Base-by-base conservation (phyloP, 768 basidiomycete species). In the Lactarius vividus region DNA sequence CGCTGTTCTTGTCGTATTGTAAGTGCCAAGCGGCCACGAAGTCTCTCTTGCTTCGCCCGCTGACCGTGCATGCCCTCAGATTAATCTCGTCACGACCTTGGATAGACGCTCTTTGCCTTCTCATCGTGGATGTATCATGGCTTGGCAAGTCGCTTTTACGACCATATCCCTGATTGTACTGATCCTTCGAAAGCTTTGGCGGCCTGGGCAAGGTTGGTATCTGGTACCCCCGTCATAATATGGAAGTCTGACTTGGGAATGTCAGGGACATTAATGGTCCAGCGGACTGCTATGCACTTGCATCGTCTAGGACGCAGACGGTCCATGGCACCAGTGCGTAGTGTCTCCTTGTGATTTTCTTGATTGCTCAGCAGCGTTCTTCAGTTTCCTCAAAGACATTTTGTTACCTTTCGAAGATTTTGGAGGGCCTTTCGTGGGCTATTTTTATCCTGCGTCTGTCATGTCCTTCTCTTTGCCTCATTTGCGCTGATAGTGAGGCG, bases 391-490 rank as follows among this genome's bases (percentile, higher is more conserved):
- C 76, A 9, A 78, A 79, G 69, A 74, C 77, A 31, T 92, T 82
- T 69, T 93, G 91, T 74, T 88, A 89, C 74, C 84, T 91, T 72
- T 89, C 92, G 87, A 90, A 88, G 75, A 86, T 86, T 55, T 80
- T 91, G 39, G 84, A 91, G 69, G 89, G 88, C 2, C 84, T 92
- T 73, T 91, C 91, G 0, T 92, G 91, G 91, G 80, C 84, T 72
- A 76, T 84, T 59, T 92, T 92, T 72, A 79, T 79, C 64, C 70
- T 82, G 56, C 80, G 83, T 84, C 49, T 37, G 82, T 74, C 52
- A 61, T 18, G 55, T 44, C 29, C 65, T 26, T 65, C 69, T 28
- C 28, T 56, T n/a, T 1, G 18, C 55, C 59, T 69, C 53, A 18
- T 10, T 58, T 61, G 53, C 9, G 31, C 66, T 71, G 57, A 59